These are phyloP conservation scores for Termitomyces sp. DNA, from an alignment of 768 basidiomycete species.

Conservation along the genomic window DNA sequence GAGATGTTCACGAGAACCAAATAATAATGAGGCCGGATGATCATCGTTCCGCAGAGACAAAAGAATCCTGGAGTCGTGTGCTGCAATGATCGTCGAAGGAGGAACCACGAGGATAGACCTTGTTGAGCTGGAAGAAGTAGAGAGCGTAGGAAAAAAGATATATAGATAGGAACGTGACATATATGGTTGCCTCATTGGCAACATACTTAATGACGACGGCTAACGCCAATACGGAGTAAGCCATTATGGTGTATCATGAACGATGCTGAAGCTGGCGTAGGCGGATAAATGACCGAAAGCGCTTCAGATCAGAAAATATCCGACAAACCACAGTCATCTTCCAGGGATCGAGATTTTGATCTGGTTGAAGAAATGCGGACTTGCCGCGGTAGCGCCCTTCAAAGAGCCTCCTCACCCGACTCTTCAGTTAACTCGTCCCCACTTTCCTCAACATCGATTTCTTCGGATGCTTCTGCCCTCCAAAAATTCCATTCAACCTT, in stretches of 20 bases:
- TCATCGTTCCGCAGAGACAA: neutral
- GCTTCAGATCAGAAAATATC: neutral
- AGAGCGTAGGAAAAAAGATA: no score
- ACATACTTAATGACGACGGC: neutral
- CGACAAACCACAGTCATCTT: neutral
- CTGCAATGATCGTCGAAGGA: neutral
- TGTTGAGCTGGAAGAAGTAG: no score
- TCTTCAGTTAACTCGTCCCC: slow-evolving; percentile 9
- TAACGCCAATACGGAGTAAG: neutral
- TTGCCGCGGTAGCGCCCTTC: neutral
- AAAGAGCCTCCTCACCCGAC: neutral
- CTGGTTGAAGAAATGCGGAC: neutral
- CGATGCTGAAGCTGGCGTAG: neutral
- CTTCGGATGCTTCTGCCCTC: slow-evolving; percentile 13
- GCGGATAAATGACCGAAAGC: neutral
- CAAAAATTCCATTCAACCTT: slow-evolving; percentile 29
- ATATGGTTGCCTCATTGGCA: neutral
- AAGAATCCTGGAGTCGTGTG: neutral
- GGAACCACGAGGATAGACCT: neutral
- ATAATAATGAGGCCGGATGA: neutral
- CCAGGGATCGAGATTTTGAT: neutral
- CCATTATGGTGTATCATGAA: no score
- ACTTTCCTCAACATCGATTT: slow-evolving; percentile 14
- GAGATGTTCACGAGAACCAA: no score
- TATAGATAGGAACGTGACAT: neutral